These are phyloP conservation scores for Phlyctochytrium planicorne DNA, from an alignment of 192 early-diverging fungal species.

Conservation along the genomic window DNA sequence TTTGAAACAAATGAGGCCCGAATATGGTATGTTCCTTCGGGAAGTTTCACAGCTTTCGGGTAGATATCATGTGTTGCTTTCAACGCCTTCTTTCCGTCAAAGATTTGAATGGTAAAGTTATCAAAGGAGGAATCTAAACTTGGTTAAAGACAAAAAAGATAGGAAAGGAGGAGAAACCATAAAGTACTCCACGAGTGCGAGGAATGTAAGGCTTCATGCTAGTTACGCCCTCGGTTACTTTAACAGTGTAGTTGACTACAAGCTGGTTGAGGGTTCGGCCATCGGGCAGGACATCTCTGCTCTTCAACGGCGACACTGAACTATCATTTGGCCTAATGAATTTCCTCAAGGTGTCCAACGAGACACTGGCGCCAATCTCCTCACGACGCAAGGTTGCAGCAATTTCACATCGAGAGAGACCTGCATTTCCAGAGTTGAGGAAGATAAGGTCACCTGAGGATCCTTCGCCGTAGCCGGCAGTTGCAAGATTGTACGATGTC, in stretches of 20 bases:
- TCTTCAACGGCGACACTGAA: constrained; percentile 63
- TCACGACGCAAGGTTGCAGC: constrained; percentile 69
- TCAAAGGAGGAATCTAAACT: constrained; percentile 36
- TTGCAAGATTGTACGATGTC: constrained; percentile 39
- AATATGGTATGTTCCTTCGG: constrained; percentile 80
- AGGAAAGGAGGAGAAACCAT: constrained; percentile 49
- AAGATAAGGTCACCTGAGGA: constrained; percentile 30
- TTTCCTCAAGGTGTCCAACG: constrained; percentile 63
- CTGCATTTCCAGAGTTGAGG: constrained; percentile 45
- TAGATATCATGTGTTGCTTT: constrained; percentile 63
- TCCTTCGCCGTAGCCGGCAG: constrained; percentile 21
- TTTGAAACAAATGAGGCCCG: constrained; percentile 76
- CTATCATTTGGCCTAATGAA: constrained; percentile 62
- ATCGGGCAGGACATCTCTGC: constrained; percentile 76
- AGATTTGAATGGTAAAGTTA: constrained; percentile 47
- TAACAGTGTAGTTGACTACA: constrained; percentile 72
- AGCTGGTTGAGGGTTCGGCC: constrained; percentile 69
- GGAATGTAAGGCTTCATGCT: constrained; percentile 63
- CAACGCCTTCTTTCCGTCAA: constrained; percentile 77
- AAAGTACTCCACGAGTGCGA: constrained; percentile 62
- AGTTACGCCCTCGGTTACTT: constrained; percentile 47
- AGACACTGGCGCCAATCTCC: constrained; percentile 48
- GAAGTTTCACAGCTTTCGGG: constrained; percentile 63
- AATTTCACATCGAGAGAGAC: constrained; percentile 73
- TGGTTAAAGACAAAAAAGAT: neutral